A percentile compares a stretch with the other conserved stretches of the same genome.
These are phyloP conservation scores for Cryptosporidium felis DNA, from an alignment of 169 alveolate genomes.

Conservation along the genomic window DNA sequence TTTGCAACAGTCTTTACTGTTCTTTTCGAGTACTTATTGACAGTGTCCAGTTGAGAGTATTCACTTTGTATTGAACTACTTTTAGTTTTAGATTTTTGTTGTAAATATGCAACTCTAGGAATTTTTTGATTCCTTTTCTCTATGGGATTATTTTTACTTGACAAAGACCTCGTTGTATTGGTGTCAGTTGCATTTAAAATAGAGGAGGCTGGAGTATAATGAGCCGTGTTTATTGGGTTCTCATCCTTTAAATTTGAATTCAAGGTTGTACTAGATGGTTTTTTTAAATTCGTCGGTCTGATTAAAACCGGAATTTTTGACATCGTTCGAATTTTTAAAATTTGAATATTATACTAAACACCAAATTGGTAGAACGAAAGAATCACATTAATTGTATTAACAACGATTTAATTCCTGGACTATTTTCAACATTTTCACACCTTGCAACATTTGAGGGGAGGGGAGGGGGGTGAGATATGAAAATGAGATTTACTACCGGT, in stretches of 20 bases:
- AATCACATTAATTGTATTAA: not conserved
- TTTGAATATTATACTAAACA: too few relatives aligned
- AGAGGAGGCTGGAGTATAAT: too few relatives aligned
- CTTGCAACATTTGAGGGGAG: not conserved
- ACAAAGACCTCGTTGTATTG: not conserved
- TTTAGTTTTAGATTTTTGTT: not conserved
- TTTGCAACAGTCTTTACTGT: too few relatives aligned
- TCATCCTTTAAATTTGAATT: too few relatives aligned
- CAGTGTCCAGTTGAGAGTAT: too few relatives aligned
- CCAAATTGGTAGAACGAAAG: too few relatives aligned
- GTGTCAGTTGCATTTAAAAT: not conserved
- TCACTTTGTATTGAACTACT: too few relatives aligned
- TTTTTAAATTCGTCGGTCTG: not conserved
- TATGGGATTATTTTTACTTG: not conserved
- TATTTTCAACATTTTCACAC: not conserved
- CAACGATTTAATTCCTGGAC: not conserved
- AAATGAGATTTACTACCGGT: too few relatives aligned
- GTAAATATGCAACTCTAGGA: slow-evolving; percentile 60
- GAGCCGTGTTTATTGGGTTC: not conserved
- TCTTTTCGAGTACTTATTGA: too few relatives aligned
- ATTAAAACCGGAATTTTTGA: slow-evolving; percentile 9
- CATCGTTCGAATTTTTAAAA: not conserved
- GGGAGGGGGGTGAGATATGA: not conserved
- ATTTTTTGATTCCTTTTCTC: not conserved
- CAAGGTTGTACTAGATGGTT: not conserved